These are phyloP conservation scores for Dendrostoma leiphaemia DNA, from an alignment of 2,329 filamentous ascomycete species.

Conservation along the genomic window DNA sequence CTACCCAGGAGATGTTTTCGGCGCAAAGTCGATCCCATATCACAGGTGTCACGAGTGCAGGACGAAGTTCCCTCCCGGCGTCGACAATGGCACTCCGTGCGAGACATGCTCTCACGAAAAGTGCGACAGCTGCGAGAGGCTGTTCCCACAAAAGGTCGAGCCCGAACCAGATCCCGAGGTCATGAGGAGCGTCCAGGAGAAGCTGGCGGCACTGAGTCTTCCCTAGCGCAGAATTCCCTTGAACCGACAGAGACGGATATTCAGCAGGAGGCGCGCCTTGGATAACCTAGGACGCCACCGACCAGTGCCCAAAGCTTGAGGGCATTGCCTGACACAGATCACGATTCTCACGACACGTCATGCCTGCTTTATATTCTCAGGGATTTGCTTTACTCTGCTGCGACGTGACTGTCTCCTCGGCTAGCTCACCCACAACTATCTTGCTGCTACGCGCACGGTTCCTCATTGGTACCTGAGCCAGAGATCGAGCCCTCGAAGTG, in stretches of 20 bases:
- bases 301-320: no score
- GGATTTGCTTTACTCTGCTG: no score
- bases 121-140: constrained; percentile 57
- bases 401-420: no score
- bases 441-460: neutral
- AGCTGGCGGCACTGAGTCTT: constrained; percentile 45
- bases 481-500: no score
- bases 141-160: constrained; percentile 58
- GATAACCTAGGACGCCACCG: neutral
- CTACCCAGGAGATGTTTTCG: constrained; percentile 65
- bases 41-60: constrained; percentile 64
- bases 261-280: neutral
- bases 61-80: constrained; percentile 50
- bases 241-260: neutral
- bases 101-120: constrained; percentile 59
- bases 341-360: neutral
- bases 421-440: no score
- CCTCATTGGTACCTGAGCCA: neutral
- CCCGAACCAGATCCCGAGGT: constrained; percentile 61
- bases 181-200: constrained; percentile 55
- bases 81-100: constrained; percentile 54
- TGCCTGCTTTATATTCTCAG: no score
- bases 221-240: neutral
- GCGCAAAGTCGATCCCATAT: constrained; percentile 47
- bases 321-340: neutral